phyloP scores from a whole-genome alignment of 495 filamentous ascomycete species.

The Aspergillus hancockii region DNA sequence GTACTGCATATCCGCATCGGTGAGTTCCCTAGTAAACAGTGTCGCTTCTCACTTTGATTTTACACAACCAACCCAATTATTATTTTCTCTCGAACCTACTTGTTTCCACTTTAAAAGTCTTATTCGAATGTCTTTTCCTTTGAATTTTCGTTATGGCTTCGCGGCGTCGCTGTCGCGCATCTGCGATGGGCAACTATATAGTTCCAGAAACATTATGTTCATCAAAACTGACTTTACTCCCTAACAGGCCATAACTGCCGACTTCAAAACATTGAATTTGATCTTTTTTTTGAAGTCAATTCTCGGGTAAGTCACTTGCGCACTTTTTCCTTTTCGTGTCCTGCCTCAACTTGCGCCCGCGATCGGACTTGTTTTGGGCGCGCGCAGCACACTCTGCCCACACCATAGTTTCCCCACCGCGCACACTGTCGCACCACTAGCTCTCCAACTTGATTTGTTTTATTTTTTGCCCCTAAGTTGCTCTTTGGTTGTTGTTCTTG shows the following conservation, averaged over 20 bases:
- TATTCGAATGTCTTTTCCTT: conserved; percentile 21
- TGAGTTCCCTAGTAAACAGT: conserved; percentile 37
- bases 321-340: conserved; percentile 20
- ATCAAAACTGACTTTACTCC: conserved; percentile 13
- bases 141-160: conserved; percentile 30
- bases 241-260: conserved; percentile 18
- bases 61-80: conserved; percentile 37
- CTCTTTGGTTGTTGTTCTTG: not conserved
- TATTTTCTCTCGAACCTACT: conserved; percentile 21
- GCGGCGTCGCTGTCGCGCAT: conserved; percentile 32
- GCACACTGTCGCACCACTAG: conserved; percentile 18
- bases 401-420: conserved; percentile 17
- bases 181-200: conserved; percentile 24
- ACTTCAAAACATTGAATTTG: conserved; percentile 10
- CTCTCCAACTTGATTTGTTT: conserved; percentile 12
- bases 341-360: conserved; percentile 27
- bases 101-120: conserved; percentile 19
- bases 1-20: conserved; percentile 43
- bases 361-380: conserved; percentile 24
- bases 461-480: not conserved
- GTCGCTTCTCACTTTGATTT: conserved; percentile 21
- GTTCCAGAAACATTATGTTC: conserved; percentile 14
- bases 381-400: conserved; percentile 19
- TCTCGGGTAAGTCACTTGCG: conserved; percentile 23
- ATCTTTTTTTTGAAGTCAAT: conserved; percentile 16